Percentiles rank a stretch among this genome's conserved stretches.
phyloP scores from a whole-genome alignment of 1,284 basidiomycete species.

The Trichosporon sp. region DNA sequence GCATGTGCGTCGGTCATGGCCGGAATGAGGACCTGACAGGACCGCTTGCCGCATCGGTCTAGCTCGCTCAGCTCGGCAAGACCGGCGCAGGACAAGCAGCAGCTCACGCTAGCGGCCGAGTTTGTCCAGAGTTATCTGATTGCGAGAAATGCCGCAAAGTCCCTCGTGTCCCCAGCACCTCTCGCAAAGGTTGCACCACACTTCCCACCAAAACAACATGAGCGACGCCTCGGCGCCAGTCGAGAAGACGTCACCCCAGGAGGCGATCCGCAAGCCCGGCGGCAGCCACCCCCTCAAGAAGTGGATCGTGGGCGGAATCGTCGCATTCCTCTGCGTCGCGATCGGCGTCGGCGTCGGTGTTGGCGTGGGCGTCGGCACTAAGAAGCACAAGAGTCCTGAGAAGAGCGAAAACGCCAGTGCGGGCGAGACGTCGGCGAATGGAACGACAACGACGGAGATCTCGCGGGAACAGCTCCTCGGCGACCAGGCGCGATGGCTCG shows the following conservation, averaged over 20 bases:
- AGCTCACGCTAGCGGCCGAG: not conserved
- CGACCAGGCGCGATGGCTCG: conserved; percentile 31
- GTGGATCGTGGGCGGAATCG: conserved; percentile 26
- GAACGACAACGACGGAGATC: conserved; percentile 35
- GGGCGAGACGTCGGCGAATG: conserved; percentile 10
- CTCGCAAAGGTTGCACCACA: not conserved
- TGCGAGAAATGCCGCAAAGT: not conserved
- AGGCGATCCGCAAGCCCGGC: not conserved
- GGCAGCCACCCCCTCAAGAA: not conserved
- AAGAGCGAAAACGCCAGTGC: not conserved
- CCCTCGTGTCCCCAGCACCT: not conserved
- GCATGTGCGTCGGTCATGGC: not conserved
- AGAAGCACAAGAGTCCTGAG: not conserved
- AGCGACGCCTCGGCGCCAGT: not conserved
- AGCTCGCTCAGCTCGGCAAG: not conserved
- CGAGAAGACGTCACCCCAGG: not conserved
- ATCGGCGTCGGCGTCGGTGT: conserved; percentile 52
- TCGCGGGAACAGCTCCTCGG: conserved; percentile 34
- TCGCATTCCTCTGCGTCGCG: conserved; percentile 35
- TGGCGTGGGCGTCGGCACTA: conserved; percentile 56
- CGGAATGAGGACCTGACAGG: not conserved
- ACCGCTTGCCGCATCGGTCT: too few relatives aligned
- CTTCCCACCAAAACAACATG: not conserved
- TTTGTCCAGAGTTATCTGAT: not conserved
- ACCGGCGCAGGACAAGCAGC: not conserved